Evolutionary conservation across 2,329 filamentous ascomycete genomes (phyloP).

Genomic region (Didymella segeticola): DNA sequence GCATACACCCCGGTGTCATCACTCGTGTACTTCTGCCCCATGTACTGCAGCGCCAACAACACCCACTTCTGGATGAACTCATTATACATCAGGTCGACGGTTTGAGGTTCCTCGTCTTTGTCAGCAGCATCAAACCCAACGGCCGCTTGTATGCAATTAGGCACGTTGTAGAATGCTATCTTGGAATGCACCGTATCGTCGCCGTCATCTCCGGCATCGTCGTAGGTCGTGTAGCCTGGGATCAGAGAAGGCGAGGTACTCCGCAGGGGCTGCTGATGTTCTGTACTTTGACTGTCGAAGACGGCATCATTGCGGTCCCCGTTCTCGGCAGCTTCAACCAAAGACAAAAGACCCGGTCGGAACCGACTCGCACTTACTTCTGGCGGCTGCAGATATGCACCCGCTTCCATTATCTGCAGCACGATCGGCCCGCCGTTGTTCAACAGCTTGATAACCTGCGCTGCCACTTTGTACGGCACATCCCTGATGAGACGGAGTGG

Average conservation of each 20-base stretch:
- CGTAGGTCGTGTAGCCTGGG: conserved; percentile 89
- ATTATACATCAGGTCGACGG: conserved; percentile 86
- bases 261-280: conserved; percentile 18
- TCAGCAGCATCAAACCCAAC: conserved; percentile 64
- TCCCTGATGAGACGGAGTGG: conserved; percentile 78
- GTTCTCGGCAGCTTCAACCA: not conserved
- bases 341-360: conserved; percentile 13
- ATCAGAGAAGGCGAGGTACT: conserved; percentile 49
- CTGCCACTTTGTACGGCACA: conserved; percentile 79
- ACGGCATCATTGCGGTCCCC: not conserved
- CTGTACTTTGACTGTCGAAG: not conserved
- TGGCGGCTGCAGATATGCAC: conserved; percentile 52
- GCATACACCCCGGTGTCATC: conserved; percentile 61
- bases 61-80: conserved; percentile 90
- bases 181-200: conserved; percentile 86
- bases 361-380: conserved; percentile 50
- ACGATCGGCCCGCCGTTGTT: conserved; percentile 64
- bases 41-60: conserved; percentile 72
- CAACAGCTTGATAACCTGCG: conserved; percentile 67
- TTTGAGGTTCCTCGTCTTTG: conserved; percentile 62
- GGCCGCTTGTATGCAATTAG: conserved; percentile 80
- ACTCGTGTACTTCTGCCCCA: conserved; percentile 58
- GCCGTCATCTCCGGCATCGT: conserved; percentile 82
- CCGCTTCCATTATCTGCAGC: conserved; percentile 36
- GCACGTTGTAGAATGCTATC: conserved; percentile 77